Conservation (phyloP, 1,284 basidiomycete genomes). For the Ganoderma multipileum region DNA sequence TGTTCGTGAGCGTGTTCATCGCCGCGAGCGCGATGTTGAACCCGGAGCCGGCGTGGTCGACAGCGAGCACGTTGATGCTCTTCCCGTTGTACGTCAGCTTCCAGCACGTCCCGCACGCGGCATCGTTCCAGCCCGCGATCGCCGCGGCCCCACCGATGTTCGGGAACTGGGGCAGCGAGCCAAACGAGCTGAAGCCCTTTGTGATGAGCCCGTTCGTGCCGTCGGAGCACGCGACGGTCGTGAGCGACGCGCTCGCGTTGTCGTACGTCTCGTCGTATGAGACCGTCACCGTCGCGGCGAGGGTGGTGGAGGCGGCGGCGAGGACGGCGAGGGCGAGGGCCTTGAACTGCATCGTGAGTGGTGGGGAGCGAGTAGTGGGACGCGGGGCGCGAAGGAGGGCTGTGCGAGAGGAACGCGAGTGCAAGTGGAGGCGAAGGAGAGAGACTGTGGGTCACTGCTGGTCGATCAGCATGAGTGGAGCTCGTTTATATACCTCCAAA, state of each 20-base stretch:
- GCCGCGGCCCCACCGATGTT: conserved; percentile 53
- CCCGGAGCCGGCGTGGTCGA: conserved; percentile 47
- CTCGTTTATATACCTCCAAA: conserved; percentile 19
- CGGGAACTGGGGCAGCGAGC: conserved; percentile 55
- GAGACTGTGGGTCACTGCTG: conserved; percentile 18
- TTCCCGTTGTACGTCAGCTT: conserved; percentile 46
- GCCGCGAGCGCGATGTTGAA: conserved; percentile 48
- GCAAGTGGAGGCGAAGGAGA: not conserved
- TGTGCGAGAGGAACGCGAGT: not conserved
- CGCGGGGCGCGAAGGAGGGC: not conserved
- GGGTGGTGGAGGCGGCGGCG: conserved; percentile 33
- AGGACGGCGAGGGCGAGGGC: conserved; percentile 32
- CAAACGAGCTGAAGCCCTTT: conserved; percentile 52
- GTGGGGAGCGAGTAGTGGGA: not conserved
- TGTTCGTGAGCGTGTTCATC: conserved; percentile 40
- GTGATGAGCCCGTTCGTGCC: conserved; percentile 50
- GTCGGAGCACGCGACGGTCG: conserved; percentile 55
- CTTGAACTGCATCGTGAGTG: conserved; percentile 34
- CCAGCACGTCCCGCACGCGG: conserved; percentile 56
- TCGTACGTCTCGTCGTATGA: conserved; percentile 56
- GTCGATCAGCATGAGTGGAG: not conserved
- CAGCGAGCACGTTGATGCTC: conserved; percentile 48
- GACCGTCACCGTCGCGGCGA: conserved; percentile 39
- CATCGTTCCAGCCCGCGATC: conserved; percentile 50
- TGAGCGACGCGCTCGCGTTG: conserved; percentile 40